A percentile compares a stretch with the other conserved stretches of the same genome.
These are phyloP conservation scores for Thielaviopsis punctulata DNA, from an alignment of 2,329 filamentous ascomycete genomes.

Conservation along the genomic window DNA sequence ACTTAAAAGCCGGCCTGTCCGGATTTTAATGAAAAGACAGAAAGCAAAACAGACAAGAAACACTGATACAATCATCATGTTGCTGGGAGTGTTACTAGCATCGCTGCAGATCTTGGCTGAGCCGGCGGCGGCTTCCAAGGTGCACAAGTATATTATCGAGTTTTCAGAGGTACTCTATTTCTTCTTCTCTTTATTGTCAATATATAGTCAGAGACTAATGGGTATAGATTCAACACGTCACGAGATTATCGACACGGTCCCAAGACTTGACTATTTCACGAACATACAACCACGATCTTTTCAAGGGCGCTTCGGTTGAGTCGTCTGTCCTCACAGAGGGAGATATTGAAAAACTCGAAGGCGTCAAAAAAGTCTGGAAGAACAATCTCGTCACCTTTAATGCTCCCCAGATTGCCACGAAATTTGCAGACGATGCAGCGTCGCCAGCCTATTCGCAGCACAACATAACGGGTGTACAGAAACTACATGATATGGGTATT, in stretches of 20 bases:
- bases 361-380: constrained; percentile 24
- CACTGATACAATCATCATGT: not conserved
- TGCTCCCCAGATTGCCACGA: not conserved
- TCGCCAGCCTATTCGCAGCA: constrained; percentile 21
- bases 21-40: not conserved
- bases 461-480: constrained; percentile 24
- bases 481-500: constrained; percentile 21
- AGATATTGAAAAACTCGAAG: constrained; percentile 22
- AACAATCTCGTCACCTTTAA: constrained; percentile 27
- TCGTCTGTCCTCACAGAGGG: constrained; percentile 28
- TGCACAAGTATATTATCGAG: constrained; percentile 8
- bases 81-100: not conserved
- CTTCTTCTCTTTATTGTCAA: not conserved
- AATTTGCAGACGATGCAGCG: constrained; percentile 2
- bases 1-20: not conserved
- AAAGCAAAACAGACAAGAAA: not conserved
- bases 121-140: not conserved
- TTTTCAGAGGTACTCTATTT: not conserved
- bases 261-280: not conserved
- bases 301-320: constrained; percentile 36
- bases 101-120: not conserved
- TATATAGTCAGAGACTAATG: too few relatives aligned
- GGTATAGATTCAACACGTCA: not conserved
- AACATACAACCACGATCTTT: constrained; percentile 24
- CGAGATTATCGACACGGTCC: not conserved